A percentile compares a stretch with the other conserved stretches of the same genome.
Conservation (phyloP, 129 eudicot species). For the Flaveria trinervia region DNA sequence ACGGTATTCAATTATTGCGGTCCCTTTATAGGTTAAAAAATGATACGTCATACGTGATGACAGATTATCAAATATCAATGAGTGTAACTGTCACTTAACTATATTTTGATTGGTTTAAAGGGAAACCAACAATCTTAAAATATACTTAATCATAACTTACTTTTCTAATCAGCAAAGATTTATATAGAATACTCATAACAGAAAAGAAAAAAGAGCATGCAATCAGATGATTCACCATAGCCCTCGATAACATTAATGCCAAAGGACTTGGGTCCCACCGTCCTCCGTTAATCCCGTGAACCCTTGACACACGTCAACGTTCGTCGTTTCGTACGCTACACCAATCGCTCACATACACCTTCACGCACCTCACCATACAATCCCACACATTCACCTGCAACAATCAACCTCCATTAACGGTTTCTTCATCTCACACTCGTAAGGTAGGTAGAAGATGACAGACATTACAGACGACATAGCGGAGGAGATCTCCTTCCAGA, state of each 20-base stretch:
- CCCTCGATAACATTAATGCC: conserved; percentile 11
- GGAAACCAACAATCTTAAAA: background rate
- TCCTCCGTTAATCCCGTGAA: conserved; percentile 38
- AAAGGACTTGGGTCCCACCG: conserved; percentile 28
- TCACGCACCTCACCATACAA: background rate
- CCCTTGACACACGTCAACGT: conserved; percentile 42
- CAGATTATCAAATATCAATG: no score
- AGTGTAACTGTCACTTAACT: no score
- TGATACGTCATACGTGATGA: no score
- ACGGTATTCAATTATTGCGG: no score
- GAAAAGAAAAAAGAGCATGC: background rate
- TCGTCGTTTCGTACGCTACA: conserved; percentile 38
- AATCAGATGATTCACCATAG: conserved; percentile 18
- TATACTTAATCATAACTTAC: background rate
- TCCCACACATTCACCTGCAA: conserved; percentile 7
- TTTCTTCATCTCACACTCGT: background rate
- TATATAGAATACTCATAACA: background rate
- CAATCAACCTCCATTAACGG: conserved; percentile 7
- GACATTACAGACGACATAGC: conserved; percentile 97
- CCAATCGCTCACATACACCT: conserved; percentile 26
- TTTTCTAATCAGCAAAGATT: background rate
- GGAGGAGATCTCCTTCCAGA: conserved; percentile 90
- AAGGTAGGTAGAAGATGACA: conserved; percentile 46
- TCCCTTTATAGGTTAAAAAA: no score
- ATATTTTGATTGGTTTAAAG: background rate